phyloP scores from a whole-genome alignment of 257 asterid genomes.

The Buddleja alternifolia region DNA sequence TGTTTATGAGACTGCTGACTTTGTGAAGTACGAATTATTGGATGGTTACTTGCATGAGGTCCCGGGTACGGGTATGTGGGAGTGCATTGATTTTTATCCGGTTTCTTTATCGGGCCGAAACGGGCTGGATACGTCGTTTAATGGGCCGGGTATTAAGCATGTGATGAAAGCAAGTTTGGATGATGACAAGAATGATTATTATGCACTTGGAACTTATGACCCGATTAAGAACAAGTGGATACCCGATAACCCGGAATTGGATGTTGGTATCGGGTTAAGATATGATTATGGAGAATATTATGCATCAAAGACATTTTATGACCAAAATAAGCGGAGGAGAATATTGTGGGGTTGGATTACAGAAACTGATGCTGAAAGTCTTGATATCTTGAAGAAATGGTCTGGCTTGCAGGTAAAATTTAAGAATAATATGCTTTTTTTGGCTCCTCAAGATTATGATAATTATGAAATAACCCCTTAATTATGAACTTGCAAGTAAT shows the following conservation, averaged over 20 bases:
- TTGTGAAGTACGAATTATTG: constrained; percentile 38
- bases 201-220: constrained; percentile 59
- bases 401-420: constrained; percentile 52
- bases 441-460: too few species aligned
- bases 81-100: constrained; percentile 67
- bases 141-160: constrained; percentile 59
- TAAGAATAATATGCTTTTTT: too few species aligned
- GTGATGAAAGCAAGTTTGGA: constrained; percentile 59
- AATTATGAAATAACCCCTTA: too few species aligned
- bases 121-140: constrained; percentile 60
- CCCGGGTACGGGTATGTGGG: constrained; percentile 78
- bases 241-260: constrained; percentile 58
- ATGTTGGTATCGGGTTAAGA: constrained; percentile 60
- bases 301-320: constrained; percentile 73
- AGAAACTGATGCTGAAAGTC: constrained; percentile 57
- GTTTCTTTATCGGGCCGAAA: constrained; percentile 37
- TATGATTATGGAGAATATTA: constrained; percentile 59
- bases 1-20: constrained; percentile 54
- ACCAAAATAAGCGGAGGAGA: constrained; percentile 49
- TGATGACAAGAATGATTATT: constrained; percentile 50
- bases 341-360: constrained; percentile 67
- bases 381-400: constrained; percentile 62
- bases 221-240: constrained; percentile 42
- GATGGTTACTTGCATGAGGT: constrained; percentile 50
- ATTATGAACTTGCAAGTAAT: too few species aligned